Conservation (phyloP, 176 grass and related monocot genomes). For the Phragmites australis region DNA sequence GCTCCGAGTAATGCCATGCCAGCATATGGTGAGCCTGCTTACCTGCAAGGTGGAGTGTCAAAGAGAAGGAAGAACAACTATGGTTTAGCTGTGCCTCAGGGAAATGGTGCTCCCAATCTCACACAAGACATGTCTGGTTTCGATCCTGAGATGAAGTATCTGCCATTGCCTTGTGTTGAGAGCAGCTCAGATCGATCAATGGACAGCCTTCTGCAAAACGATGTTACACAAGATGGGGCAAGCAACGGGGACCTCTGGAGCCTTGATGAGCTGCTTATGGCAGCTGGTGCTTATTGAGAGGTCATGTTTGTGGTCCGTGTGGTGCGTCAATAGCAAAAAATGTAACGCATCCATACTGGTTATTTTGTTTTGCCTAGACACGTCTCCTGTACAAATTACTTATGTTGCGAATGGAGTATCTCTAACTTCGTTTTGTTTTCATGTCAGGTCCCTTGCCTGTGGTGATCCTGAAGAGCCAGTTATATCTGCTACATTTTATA, state of each 20-base stretch:
- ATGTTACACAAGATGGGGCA: conserved; percentile 27
- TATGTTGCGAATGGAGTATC: neutral
- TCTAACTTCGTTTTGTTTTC: neutral
- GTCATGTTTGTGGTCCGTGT: conserved; percentile 1
- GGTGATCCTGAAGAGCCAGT: conserved; percentile 34
- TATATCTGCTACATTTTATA: conserved; percentile 12
- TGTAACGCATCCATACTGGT: conserved; percentile 10
- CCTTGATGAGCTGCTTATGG: conserved; percentile 65
- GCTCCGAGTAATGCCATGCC: conserved; percentile 23
- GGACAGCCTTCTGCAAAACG: conserved; percentile 43
- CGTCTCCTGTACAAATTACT: neutral
- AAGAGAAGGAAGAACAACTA: conserved; percentile 63
- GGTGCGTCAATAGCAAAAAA: neutral
- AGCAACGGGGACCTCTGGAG: conserved; percentile 47
- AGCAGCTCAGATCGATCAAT: conserved; percentile 56
- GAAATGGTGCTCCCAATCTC: conserved; percentile 29
- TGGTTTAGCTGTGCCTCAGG: conserved; percentile 46
- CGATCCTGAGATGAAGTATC: conserved; percentile 55
- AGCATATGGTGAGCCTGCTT: conserved; percentile 30
- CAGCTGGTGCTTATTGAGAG: conserved; percentile 52
- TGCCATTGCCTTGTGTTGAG: conserved; percentile 43
- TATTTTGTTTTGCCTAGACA: neutral
- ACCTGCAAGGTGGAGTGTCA: conserved; percentile 33
- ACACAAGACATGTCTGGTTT: conserved; percentile 42
- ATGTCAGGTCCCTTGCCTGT: conserved; percentile 26